These are phyloP conservation scores for Lomentospora prolificans DNA, from an alignment of 2,329 filamentous ascomycete genomes.

Conservation along the genomic window DNA sequence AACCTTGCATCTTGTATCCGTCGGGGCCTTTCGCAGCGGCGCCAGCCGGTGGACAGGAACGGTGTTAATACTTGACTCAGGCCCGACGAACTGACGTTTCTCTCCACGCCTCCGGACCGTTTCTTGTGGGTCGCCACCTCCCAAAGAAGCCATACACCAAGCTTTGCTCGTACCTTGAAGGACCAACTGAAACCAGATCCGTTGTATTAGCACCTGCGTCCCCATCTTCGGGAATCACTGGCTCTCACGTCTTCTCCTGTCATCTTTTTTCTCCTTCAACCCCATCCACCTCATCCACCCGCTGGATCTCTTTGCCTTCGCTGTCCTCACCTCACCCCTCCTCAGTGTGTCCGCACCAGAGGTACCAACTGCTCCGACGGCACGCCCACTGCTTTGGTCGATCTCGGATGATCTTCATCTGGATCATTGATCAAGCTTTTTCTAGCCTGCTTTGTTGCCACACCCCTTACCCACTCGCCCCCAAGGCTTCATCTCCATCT, in stretches of 20 bases:
- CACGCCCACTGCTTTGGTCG: not conserved
- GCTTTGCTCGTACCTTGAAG: not conserved
- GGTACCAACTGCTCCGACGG: not conserved
- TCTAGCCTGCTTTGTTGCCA: not conserved
- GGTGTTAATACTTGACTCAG: no score
- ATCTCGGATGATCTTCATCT: conserved; percentile 9
- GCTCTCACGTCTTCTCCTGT: not conserved
- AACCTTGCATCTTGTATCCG: not conserved
- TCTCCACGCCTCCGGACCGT: not conserved
- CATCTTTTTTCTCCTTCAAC: not conserved
- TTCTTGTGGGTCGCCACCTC: not conserved
- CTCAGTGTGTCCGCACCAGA: not conserved
- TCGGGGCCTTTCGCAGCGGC: not conserved
- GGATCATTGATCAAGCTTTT: conserved; percentile 2
- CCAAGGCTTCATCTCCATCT: not conserved
- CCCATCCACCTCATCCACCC: not conserved
- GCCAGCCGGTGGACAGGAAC: no score
- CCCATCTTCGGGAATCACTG: not conserved
- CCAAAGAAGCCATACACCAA: not conserved
- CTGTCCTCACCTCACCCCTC: not conserved
- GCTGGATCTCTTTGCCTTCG: not conserved
- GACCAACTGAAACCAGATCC: not conserved
- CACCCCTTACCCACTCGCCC: not conserved
- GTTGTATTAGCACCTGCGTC: not conserved
- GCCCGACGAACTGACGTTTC: no score